These are phyloP conservation scores for Solanum gracilifrons DNA, from an alignment of 257 asterid species.

Conservation along the genomic window DNA sequence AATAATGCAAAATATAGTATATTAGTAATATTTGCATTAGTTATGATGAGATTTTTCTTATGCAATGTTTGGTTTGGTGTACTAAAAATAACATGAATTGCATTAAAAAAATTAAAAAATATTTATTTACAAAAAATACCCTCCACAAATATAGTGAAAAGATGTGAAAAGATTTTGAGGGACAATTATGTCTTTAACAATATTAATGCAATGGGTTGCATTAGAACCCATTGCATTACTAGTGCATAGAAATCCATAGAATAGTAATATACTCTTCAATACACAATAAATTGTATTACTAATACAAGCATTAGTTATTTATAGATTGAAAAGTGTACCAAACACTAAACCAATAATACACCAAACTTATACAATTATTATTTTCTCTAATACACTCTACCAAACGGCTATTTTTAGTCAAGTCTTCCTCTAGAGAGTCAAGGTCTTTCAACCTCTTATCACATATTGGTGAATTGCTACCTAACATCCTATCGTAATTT, in stretches of 20 bases:
- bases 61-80: background rate
- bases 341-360: too few relatives aligned
- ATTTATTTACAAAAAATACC: background rate
- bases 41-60: too few relatives aligned
- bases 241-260: too few relatives aligned
- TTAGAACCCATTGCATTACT: background rate
- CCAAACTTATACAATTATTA: too few relatives aligned
- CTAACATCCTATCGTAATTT: background rate
- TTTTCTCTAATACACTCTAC: too few relatives aligned
- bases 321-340: too few relatives aligned
- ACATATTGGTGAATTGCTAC: background rate
- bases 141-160: background rate
- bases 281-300: background rate
- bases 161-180: too few relatives aligned
- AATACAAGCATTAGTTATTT: too few relatives aligned
- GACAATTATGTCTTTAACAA: background rate
- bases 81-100: too few relatives aligned
- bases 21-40: too few relatives aligned
- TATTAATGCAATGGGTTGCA: background rate
- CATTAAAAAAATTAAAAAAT: too few relatives aligned
- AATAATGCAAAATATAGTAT: accelerated
- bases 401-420: background rate
- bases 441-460: background rate
- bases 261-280: background rate
- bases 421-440: background rate